phyloP scores from a whole-genome alignment of 306 rosid genomes.

The Inga leiocalycina region DNA sequence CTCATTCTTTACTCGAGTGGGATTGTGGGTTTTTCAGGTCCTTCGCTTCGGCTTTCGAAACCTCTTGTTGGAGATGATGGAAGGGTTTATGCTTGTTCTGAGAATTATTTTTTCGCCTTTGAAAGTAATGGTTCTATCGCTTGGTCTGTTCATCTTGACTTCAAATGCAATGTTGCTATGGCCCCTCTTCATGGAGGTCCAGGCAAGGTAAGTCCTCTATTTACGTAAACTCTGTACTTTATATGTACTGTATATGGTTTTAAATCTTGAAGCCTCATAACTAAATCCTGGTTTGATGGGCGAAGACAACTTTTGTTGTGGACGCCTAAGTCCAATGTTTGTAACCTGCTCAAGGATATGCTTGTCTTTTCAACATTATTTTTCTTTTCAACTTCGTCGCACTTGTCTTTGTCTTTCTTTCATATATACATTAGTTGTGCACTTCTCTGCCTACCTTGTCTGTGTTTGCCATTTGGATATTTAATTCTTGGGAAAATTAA shows the following conservation, averaged over 20 bases:
- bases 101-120: no score
- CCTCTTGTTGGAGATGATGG: no score
- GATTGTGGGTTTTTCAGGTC: background rate
- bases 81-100: no score
- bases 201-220: slow-evolving; percentile 48
- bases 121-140: no score
- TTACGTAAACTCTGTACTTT: no score
- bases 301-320: background rate
- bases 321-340: background rate
- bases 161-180: slow-evolving; percentile 47
- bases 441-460: background rate
- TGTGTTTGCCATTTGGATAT: background rate
- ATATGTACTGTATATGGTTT: background rate
- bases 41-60: slow-evolving; percentile 28
- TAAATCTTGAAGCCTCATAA: background rate
- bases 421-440: no score
- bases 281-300: background rate
- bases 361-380: background rate
- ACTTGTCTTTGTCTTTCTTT: background rate
- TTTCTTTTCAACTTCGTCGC: background rate
- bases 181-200: slow-evolving; percentile 63
- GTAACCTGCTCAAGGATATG: background rate
- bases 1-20: no score
- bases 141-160: slow-evolving; percentile 52
- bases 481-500: no score